Conservation (phyloP, 208 protist genomes). For the Leishmania braziliensis region DNA sequence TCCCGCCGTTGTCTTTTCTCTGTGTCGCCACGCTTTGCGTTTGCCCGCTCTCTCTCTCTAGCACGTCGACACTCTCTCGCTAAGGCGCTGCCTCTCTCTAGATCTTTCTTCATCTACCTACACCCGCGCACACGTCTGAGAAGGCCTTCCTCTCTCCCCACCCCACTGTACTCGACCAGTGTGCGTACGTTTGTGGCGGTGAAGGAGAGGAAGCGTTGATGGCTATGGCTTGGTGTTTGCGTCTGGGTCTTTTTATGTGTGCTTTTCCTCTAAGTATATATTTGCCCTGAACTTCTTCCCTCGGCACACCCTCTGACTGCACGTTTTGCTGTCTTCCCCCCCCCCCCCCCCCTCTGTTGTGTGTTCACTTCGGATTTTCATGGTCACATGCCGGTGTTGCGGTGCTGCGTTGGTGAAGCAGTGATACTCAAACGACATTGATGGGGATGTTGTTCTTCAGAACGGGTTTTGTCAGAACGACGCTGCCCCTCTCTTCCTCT, state of each 20-base stretch:
- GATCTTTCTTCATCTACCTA: neutral
- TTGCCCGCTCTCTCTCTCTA: neutral
- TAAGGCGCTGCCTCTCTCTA: neutral
- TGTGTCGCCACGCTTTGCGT: neutral
- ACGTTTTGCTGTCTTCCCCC: neutral
- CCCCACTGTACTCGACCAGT: neutral
- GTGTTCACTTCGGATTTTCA: neutral
- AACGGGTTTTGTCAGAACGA: neutral
- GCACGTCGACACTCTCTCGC: neutral
- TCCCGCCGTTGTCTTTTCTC: neutral
- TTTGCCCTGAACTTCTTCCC: neutral
- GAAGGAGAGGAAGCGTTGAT: no score
- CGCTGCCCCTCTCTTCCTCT: neutral
- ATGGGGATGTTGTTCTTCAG: neutral
- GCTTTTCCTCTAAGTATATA: no score
- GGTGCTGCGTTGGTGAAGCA: no score
- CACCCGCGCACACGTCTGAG: neutral
- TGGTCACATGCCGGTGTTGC: neutral
- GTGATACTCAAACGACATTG: no score
- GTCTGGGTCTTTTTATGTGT: no score
- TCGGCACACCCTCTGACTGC: neutral
- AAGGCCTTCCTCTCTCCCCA: neutral
- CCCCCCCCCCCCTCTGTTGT: constrained; percentile 3
- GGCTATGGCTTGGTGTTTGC: no score
- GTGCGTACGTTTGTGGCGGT: neutral